Evolutionary conservation across 352 stramenopile genomes (phyloP), one percentile per base, ranked within the genome.

Genomic region (Achlya hypogyna): DNA sequence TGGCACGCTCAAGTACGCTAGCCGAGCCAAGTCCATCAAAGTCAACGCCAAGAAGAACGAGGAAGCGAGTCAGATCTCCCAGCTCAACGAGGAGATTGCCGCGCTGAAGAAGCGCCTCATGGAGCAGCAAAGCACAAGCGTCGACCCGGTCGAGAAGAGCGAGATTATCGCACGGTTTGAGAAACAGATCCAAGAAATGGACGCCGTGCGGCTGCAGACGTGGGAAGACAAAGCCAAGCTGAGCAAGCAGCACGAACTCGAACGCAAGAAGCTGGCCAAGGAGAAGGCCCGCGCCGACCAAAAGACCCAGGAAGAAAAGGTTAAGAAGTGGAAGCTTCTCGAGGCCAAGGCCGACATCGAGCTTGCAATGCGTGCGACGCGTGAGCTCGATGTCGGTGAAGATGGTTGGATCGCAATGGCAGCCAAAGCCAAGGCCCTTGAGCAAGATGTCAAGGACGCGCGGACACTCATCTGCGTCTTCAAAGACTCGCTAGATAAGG

Each of bases 1-100:
- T 34, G 98, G 91, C 60, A 99, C 96, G 0, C 76, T 99, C 0
- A 95, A 97, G 32, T 99, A 98, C 67, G 95, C 91, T 18, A 97
- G 87, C 60, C 87, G 94, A 12, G 94, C 92, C 6, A 98, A 98
- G 74, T 90, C 79, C 18, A 98, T 98, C 75, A 96, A 97, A 69
- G 94, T 97, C 58, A 93, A 91, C 49, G 83, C 90, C 0, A 94
- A 93, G 72, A 95, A 93, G 69, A 98, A 98, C 54, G 90, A 98
- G 66, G 86, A 95, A 20, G 91, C 84, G 5, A 89, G 79, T 25
- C 87, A 96, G 65, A 95, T 96, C 63, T 89, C 81, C 31, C 82
- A 94, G 65, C 74, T 96, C n/a, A 93, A 95, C 53, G 87, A 96
- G 12, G 88, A 96, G 68, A 96, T 96, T 31, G 83, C 85, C 5